A percentile compares a stretch with the other conserved stretches of the same genome.
Evolutionary conservation across 208 protist genomes (phyloP).

Genomic region (Crithidia thermophila): DNA sequence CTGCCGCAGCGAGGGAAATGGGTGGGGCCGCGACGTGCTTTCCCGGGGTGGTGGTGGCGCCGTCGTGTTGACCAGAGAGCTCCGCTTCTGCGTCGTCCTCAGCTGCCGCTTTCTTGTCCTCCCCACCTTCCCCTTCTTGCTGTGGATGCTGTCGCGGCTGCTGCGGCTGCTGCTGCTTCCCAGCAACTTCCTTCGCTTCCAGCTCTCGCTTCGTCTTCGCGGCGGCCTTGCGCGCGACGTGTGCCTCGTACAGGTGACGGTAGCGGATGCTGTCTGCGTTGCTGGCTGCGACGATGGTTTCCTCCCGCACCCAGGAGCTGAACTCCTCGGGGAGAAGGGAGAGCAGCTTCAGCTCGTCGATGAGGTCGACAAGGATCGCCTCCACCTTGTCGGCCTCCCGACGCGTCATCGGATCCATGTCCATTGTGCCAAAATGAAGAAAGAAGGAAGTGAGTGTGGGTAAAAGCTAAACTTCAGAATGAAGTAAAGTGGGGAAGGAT

Average conservation of each 20-base stretch:
- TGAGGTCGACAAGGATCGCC: constrained; percentile 68
- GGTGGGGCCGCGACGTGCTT: too few species aligned
- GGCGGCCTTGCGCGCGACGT: constrained; percentile 6
- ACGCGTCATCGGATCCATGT: constrained; percentile 86
- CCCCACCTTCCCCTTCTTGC: too few species aligned
- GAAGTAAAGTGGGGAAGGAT: background rate
- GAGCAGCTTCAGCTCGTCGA: constrained; percentile 69
- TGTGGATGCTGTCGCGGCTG: too few species aligned
- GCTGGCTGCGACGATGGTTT: constrained; percentile 47
- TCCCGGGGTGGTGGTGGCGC: too few species aligned
- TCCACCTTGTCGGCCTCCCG: constrained; percentile 83
- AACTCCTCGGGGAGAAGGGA: constrained; percentile 68
- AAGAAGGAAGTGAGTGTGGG: constrained; percentile 10
- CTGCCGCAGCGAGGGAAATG: too few species aligned
- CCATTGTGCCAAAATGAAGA: constrained; percentile 39
- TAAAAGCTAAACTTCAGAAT: background rate
- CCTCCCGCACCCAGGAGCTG: constrained; percentile 62
- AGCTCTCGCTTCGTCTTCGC: background rate
- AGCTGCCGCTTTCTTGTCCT: too few species aligned
- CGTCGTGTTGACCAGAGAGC: too few species aligned
- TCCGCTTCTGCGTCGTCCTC: too few species aligned
- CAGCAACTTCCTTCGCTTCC: background rate
- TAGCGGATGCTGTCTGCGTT: constrained; percentile 8
- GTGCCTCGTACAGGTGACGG: constrained; percentile 28
- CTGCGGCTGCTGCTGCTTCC: background rate